Percentiles rank a stretch among this genome's conserved stretches.
phyloP scores from a whole-genome alignment of 2,329 filamentous ascomycete genomes.

The Colletotrichum agaves region DNA sequence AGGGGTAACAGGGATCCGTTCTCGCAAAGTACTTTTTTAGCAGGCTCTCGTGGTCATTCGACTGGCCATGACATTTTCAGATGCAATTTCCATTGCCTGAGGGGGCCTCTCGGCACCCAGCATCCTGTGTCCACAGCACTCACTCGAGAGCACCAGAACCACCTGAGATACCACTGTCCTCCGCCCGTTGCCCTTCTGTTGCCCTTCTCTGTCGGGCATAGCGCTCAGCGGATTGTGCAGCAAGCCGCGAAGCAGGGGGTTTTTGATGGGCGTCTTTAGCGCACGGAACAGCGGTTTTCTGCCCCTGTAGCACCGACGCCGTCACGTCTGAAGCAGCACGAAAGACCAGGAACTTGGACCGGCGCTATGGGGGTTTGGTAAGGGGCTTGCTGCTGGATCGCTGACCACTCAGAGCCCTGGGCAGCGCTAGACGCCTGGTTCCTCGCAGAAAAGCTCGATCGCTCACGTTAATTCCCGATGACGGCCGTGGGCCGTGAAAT shows the following conservation, averaged over 20 bases:
- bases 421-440: constrained; percentile 3
- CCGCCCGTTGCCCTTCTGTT: neutral
- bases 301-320: constrained; percentile 23
- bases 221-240: neutral
- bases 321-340: constrained; percentile 24
- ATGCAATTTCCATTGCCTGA: constrained; percentile 34
- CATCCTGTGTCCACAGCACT: no score
- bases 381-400: constrained; percentile 9
- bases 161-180: neutral
- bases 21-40: constrained; percentile 12
- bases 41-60: constrained; percentile 31
- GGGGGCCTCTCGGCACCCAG: neutral
- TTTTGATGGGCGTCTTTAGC: constrained; percentile 27
- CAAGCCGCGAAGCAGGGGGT: neutral
- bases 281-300: constrained; percentile 18
- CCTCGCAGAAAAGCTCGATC: constrained; percentile 33
- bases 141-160: neutral
- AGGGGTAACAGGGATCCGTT: constrained; percentile 9
- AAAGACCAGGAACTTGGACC: constrained; percentile 12
- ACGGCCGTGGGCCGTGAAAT: constrained; percentile 32
- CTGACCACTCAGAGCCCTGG: constrained; percentile 26
- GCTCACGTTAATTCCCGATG: constrained; percentile 31
- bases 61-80: constrained; percentile 33
- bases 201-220: neutral
- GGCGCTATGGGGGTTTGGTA: constrained; percentile 23